Evolutionary conservation across 305 asterid species (phyloP).

Genomic region (Fraxinus dipetala): DNA sequence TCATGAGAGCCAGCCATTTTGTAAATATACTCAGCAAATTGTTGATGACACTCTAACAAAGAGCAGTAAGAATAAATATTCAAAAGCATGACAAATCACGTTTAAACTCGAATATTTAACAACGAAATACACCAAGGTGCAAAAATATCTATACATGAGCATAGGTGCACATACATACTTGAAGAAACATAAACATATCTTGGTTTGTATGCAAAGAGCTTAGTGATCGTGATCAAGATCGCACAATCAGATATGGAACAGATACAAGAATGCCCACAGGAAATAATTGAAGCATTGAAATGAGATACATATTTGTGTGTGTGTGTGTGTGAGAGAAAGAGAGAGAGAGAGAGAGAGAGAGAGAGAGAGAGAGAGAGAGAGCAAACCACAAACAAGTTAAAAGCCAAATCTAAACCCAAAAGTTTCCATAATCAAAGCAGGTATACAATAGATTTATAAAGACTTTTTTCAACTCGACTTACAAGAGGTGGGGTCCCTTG

Average conservation of each 20-base stretch:
- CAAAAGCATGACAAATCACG: neutral
- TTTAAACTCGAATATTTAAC: neutral
- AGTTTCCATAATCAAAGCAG: neutral
- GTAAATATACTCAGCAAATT: neutral
- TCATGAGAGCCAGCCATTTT: neutral
- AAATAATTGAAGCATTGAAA: neutral
- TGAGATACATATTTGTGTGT: neutral
- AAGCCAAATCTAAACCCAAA: neutral
- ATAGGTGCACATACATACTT: neutral
- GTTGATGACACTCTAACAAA: neutral
- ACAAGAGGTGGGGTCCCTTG: constrained; percentile 99
- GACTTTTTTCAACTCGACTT: constrained; percentile 37
- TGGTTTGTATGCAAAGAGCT: neutral
- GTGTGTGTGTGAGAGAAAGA: neutral
- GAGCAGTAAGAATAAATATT: constrained; percentile 2
- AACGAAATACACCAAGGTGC: neutral
- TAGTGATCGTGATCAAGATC: neutral
- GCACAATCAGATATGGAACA: neutral
- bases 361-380: neutral
- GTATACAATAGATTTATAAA: neutral
- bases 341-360: neutral
- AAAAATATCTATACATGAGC: neutral
- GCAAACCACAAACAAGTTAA: neutral
- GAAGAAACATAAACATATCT: neutral
- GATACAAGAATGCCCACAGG: neutral